Base-by-base conservation (phyloP, 768 basidiomycete species). In the Podaxis carcinomalis region DNA sequence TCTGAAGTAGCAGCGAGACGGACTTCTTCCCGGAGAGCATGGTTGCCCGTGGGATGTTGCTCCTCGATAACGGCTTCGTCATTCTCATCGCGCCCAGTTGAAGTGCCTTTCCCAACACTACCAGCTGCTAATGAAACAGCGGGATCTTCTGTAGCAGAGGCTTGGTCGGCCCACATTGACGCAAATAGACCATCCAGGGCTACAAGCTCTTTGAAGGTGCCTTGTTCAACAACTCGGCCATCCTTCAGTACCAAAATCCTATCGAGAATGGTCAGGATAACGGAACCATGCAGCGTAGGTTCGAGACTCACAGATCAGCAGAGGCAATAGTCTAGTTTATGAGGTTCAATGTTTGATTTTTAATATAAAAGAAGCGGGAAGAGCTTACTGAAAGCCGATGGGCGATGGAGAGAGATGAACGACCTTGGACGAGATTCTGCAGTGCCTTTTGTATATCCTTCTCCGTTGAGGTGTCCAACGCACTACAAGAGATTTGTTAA, bases 191-290 rank as follows among this genome's bases (percentile, higher is more conserved):
- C 91, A 65, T 89, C 82, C 49, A 75, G 73, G 32, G 85, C 84
- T 50, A 95, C 74, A 35, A 97, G 78, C 63, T 95, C 92, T 61
- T 82, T 84, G 72, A 93, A 93, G 44, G 74, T 83, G 7, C 93
- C 93, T 62, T 83, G 83, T 72, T 98, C 96, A 40, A 90, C 78
- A 49, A 98, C 88, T 68, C 87, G 84, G 3, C 96, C 95, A 68
- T 97, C 90, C 66, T 91, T 90, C 62, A 98, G 84, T 25, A 97
- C 94, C 54, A 96, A 75, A 68, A 98, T 97, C 58, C 92, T 92
- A 64, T 36, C 64, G 62, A 60, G 16, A 27, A 11, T 54, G 36
- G 49, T 46, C 44, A 37, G 16, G 51, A 19, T n/a, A 11, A 9
- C 21, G 23, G 57, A 42, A 46, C 32, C 2, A 19, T 10, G 47